phyloP scores from a whole-genome alignment of 208 protist genomes.

The Trypanosoma cruzi region DNA sequence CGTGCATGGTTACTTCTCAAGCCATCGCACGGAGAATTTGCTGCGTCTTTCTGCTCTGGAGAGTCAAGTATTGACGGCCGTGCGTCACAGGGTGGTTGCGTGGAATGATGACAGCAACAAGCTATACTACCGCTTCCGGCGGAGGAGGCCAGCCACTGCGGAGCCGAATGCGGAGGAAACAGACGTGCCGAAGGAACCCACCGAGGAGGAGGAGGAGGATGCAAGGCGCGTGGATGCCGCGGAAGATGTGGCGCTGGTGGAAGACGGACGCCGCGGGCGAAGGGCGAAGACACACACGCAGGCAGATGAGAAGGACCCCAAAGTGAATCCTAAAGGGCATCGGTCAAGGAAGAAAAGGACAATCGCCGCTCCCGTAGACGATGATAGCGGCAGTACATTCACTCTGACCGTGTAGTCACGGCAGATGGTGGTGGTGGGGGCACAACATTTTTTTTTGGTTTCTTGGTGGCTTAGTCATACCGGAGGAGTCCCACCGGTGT shows the following conservation, averaged over 20 bases:
- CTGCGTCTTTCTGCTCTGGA: slow-evolving; percentile 46
- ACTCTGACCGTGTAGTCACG: too few relatives aligned
- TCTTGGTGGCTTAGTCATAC: not conserved
- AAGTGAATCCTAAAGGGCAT: not conserved
- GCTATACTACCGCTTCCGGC: slow-evolving; percentile 28
- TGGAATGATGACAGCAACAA: slow-evolving; percentile 26
- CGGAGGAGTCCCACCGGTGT: too few relatives aligned
- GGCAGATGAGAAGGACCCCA: not conserved
- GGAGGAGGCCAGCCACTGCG: slow-evolving; percentile 5
- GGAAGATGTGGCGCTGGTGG: not conserved
- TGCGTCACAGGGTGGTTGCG: slow-evolving; percentile 36
- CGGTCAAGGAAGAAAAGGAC: not conserved
- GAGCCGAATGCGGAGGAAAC: not conserved
- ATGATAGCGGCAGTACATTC: not conserved
- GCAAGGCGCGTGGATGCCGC: not conserved
- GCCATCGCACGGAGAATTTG: slow-evolving; percentile 48
- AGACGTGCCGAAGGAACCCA: not conserved
- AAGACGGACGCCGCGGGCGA: not conserved
- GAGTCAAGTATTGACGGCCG: slow-evolving; percentile 39
- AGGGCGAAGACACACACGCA: not conserved
- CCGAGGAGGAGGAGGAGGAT: slow-evolving; percentile 4
- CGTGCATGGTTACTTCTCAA: slow-evolving; percentile 67
- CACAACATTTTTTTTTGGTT: not conserved
- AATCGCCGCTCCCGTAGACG: not conserved
- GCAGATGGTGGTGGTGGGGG: not conserved